Conservation (phyloP, 805 yeast genomes). For the Yamadazyma scolyti region DNA sequence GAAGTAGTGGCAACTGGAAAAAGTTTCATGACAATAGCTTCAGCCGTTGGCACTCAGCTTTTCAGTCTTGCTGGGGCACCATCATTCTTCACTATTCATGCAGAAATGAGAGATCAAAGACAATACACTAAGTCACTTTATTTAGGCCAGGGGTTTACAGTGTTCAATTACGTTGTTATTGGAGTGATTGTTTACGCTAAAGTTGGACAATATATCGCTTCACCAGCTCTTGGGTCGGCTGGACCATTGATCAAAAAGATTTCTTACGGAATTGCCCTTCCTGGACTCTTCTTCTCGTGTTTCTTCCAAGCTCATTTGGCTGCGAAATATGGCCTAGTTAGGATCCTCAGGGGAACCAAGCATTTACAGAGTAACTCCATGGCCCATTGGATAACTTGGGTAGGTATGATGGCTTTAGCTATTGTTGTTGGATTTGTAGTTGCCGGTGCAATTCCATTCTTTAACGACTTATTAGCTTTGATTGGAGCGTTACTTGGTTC, state of each 20-base stretch:
- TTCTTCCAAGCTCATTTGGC: constrained; percentile 12
- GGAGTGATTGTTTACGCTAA: constrained; percentile 10
- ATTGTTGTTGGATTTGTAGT: constrained; percentile 8
- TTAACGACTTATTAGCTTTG: constrained; percentile 9
- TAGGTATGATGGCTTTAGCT: constrained; percentile 6
- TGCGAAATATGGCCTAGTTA: constrained; percentile 10
- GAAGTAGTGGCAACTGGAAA: constrained; percentile 5
- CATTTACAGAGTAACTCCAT: constrained; percentile 10
- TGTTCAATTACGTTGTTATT: constrained; percentile 8
- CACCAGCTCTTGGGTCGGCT: constrained; percentile 13
- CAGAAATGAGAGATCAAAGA: constrained; percentile 10
- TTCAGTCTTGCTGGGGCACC: constrained; percentile 10
- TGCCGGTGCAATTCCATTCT: constrained; percentile 12
- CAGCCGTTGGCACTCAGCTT: constrained; percentile 9
- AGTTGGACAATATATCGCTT: constrained; percentile 10
- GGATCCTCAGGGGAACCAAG: constrained; percentile 8
- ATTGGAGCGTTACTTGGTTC: constrained; percentile 11
- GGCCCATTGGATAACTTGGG: constrained; percentile 10
- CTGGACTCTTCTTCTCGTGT: constrained; percentile 10
- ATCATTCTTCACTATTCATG: constrained; percentile 10
- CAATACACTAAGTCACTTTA: constrained; percentile 8
- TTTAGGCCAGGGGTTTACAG: constrained; percentile 11
- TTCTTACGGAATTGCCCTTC: constrained; percentile 9
- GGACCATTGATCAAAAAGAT: constrained; percentile 9
- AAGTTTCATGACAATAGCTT: constrained; percentile 5